Evolutionary conservation across 495 filamentous ascomycete genomes (phyloP), one percentile per base, ranked within the genome.

Genomic region (Talaromyces adpressus): DNA sequence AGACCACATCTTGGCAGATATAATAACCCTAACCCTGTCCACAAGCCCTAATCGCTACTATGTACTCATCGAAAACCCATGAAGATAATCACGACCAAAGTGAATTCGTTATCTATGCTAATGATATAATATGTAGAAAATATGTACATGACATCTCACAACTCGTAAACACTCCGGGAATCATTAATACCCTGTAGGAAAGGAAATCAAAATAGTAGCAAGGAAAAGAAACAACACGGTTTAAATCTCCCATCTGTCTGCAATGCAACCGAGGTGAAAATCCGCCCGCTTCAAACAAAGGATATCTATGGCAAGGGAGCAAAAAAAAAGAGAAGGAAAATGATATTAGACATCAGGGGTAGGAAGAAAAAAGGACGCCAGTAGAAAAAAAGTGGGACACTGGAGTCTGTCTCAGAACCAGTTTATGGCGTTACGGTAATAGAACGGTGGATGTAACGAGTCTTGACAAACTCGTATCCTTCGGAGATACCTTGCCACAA

Each of bases 401-500:
- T 6, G 20, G 16, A 56, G 11, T 54, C 22, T 9, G 22, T 23
- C 22, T 25, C 11, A 54, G 9, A 52, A 22, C 49, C 22, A 16
- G 4, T 22, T 4, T 75, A 80, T 64, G 69, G 67, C 47, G 71
- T 71, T 57, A 71, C 59, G 66, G 73, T 71, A 70, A 77, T 66
- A 68, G 76, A 74, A 65, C 72, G 77, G 68, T 74, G 72, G 70
- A 76, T 71, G 65, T 73, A 75, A 59, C 75, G 78, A 61, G 77
- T 68, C 62, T 73, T 77, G 36, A 79, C 70, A 69, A 80, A 81
- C 63, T 76, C 74, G 69, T 75, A 76, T 47, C 71, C 73, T 59
- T 73, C 74, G 59, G 75, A 80, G 59, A 81, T 70, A 57, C 71
- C 75, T 65, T 75, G 75, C 75, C 77, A 79, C 56, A 85, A 71